Conservation (phyloP, 2,329 filamentous ascomycete species). For the Arthroderma sp. region DNA sequence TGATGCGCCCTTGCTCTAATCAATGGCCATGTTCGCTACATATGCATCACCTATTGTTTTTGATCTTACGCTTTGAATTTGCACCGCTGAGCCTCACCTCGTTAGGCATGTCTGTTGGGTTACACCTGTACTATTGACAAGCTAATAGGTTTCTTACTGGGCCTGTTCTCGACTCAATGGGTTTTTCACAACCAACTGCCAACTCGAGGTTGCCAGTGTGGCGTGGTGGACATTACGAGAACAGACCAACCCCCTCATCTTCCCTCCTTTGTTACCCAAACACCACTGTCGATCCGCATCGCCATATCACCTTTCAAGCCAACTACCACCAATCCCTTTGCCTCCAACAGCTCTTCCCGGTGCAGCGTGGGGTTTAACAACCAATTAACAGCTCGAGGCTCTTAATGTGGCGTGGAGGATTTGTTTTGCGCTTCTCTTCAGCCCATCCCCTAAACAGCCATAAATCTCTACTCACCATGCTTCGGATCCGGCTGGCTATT, state of each 20-base stretch:
- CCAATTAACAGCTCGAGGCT: slow-evolving; percentile 2
- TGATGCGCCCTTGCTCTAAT: neutral
- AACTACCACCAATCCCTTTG: neutral
- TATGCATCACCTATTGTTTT: neutral
- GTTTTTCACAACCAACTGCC: slow-evolving; percentile 1
- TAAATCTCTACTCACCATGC: neutral
- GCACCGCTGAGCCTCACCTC: neutral
- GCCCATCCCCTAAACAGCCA: neutral
- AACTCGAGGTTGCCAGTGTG: slow-evolving; percentile 1
- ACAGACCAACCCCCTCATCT: neutral
- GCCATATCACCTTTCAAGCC: neutral
- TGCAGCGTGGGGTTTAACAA: slow-evolving; percentile 1
- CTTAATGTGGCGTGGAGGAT: slow-evolving; percentile 4
- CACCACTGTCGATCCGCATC: neutral
- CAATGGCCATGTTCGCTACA: neutral
- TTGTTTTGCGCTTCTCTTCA: neutral
- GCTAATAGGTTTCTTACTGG: neutral
- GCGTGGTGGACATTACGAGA: slow-evolving; percentile 1
- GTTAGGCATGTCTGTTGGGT: neutral
- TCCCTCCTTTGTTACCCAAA: neutral
- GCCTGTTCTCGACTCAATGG: neutral
- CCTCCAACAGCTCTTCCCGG: neutral
- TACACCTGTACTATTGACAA: neutral
- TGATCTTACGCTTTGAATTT: neutral
- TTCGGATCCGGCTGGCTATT: neutral